Evolutionary conservation across 768 basidiomycete species (phyloP), one percentile per base, ranked within the genome.

Genomic region (Kwoniella europaea): DNA sequence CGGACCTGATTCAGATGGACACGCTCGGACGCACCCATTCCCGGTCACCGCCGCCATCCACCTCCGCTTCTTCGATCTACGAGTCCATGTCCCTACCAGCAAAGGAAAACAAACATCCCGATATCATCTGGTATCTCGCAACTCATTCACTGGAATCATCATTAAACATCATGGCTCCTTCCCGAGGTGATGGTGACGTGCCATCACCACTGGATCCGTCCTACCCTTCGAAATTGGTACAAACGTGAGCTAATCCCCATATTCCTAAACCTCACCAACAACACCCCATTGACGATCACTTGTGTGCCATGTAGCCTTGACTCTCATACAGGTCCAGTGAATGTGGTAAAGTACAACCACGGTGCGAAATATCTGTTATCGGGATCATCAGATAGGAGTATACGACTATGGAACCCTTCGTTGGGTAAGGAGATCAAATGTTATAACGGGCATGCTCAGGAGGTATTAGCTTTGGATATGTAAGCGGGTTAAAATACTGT

Each of bases 371-470:
- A 99, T 81, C 86, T 93, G 71, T 87, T 99, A n/a, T 91, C 93
- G 1, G 97, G 96, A 10, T 94, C 94, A 20, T 91, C 93, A 82
- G 97, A 98, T 84, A 88, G 94, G 60, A 89, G 90, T 1, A 88
- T 98, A 63, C 88, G 91, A 59, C 88, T 98, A 50, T 98, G 94
- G 92, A 99, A 98, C 83, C 91, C 94, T 4, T 86, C 85, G 64
- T 84, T 88, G 42, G 97, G 95, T 24, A 87, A 89, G n/a, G 90
- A 96, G 85, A 92, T 99, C 85, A 97, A 97, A 85, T 82, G 86
- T 0, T 99, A 97, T 82, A 85, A 89, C 67, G 93, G 92, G 10
- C 96, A 98, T 82, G 96, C 94, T 35, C 96, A 98, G 82, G 97
- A 98, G 82, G 92, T 99, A 3, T 87, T 98, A 53, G 92, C 92